Conservation (phyloP, 139 green algal genomes). For the Chlamydomonas incerta region DNA sequence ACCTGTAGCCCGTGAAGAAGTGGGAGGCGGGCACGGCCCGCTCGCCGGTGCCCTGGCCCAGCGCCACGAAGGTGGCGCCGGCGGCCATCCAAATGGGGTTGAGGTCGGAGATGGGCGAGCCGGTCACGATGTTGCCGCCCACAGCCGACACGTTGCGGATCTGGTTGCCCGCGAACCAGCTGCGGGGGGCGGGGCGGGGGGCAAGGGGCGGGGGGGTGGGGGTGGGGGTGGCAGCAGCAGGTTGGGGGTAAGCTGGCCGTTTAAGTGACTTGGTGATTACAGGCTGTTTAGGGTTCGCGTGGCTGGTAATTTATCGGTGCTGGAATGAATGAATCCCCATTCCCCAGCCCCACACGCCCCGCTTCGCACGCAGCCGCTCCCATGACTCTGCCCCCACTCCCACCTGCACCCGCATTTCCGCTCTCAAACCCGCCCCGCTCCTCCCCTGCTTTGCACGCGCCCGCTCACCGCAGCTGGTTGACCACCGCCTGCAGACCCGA, state of each 20-base stretch:
- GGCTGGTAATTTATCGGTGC: no score
- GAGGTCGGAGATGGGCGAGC: conserved; percentile 93
- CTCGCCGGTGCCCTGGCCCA: conserved; percentile 45
- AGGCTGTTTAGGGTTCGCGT: no score
- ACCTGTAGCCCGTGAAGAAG: conserved; percentile 96
- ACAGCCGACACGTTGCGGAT: conserved; percentile 95
- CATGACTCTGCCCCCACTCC: no score
- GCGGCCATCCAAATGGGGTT: conserved; percentile 93
- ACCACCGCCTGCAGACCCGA: conserved; percentile 75
- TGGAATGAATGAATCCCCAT: no score
- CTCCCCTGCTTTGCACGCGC: not conserved
- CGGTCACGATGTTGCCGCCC: conserved; percentile 95
- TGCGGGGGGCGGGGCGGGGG: not conserved
- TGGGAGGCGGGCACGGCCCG: conserved; percentile 57
- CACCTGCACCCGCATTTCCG: no score
- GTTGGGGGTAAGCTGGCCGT: not conserved
- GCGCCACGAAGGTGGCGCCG: conserved; percentile 74
- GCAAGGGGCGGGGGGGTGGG: not conserved
- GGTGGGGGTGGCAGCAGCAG: no score
- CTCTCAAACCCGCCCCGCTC: not conserved
- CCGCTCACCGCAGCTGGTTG: conserved; percentile 87
- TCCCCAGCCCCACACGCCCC: no score
- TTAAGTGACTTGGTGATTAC: no score
- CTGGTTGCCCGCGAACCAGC: conserved; percentile 76
- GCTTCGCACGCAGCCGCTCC: no score